phyloP scores from a whole-genome alignment of 2,329 filamentous ascomycete species.

The Pseudogymnoascus sp. region DNA sequence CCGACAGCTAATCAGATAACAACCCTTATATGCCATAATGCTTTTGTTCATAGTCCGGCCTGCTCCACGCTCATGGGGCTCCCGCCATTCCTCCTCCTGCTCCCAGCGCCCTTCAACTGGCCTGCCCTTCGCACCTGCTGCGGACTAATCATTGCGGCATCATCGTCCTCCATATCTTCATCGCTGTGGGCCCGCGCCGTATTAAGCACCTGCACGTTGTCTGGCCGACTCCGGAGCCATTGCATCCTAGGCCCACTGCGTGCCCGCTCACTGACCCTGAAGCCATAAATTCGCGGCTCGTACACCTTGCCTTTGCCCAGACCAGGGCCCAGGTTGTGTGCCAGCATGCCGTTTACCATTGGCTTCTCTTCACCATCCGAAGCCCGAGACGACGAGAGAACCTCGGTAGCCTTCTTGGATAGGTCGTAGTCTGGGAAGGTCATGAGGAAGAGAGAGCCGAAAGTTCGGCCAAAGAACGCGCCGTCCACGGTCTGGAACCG shows the following conservation, averaged over 20 bases:
- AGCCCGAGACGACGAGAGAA: slow-evolving; percentile 36
- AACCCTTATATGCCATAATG: slow-evolving; percentile 4
- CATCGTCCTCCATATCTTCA: slow-evolving; percentile 49
- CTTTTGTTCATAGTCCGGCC: slow-evolving; percentile 2
- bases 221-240: slow-evolving; percentile 82
- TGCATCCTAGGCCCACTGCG: slow-evolving; percentile 91
- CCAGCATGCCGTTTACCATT: slow-evolving; percentile 77
- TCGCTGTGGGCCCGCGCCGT: slow-evolving; percentile 55
- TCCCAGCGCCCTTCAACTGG: slow-evolving; percentile 2
- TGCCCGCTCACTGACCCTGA: slow-evolving; percentile 84
- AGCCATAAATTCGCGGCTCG: slow-evolving; percentile 93
- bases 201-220: slow-evolving; percentile 73
- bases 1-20: neutral
- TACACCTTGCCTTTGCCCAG: slow-evolving; percentile 79
- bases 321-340: slow-evolving; percentile 80
- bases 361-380: slow-evolving; percentile 31
- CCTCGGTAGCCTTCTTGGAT: slow-evolving; percentile 58
- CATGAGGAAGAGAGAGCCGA: slow-evolving; percentile 94
- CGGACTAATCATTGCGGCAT: slow-evolving; percentile 34
- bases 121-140: slow-evolving; percentile 14
- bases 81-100: slow-evolving; percentile 17
- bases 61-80: slow-evolving; percentile 28
- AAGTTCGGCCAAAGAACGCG: slow-evolving; percentile 96
- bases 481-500: slow-evolving; percentile 96
- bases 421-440: slow-evolving; percentile 96